Evolutionary conservation across 2,329 filamentous ascomycete genomes (phyloP), one percentile per base, ranked within the genome.

Genomic region (Xylogone sp.): DNA sequence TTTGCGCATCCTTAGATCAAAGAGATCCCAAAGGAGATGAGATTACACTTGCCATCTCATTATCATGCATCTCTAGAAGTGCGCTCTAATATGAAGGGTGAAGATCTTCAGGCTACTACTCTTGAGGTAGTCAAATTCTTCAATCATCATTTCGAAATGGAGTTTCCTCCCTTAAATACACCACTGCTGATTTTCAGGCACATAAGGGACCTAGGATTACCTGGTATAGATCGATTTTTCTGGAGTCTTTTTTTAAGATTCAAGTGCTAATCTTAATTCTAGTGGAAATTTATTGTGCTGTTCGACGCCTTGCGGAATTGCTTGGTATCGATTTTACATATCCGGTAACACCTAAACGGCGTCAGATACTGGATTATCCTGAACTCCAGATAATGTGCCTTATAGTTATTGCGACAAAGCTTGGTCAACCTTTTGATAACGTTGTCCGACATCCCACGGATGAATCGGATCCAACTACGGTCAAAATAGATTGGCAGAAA

Each of bases 361-460:
- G 51, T 43, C 69, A 75, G 21, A 69, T 79, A 8, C 69, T 84
- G 16, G 75, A 83, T 47, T 79, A 87, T 55, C 90, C 94, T 0
- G 94, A 97, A 62, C 74, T 88, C 5, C 80, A 88, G 43, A 71
- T 97, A 1, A 75, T 90, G 50, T 77, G 84, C 3, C 72, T 90
- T 3, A 68, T 96, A 3, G 73, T 96, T 2, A 76, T 96, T 13
- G 83, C 87, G 3, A 83, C 87, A 3, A 97, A 97, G 61, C 68
- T 96, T 2, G 75, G 87, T 19, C 91, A 90, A 60, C 90, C 93
- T 0, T 82, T 96, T 43, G 83, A 90, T 61, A 71, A 73, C 20
- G 62, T 76, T 12, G 67, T 74, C 48, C 73, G 84, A 42, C 72
- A 75, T 58, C 78, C 77, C 7, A 68, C 64, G 31, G 75, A 73